These are phyloP conservation scores for Phytophthora meadii DNA, from an alignment of 352 stramenopile genomes.

Conservation along the genomic window DNA sequence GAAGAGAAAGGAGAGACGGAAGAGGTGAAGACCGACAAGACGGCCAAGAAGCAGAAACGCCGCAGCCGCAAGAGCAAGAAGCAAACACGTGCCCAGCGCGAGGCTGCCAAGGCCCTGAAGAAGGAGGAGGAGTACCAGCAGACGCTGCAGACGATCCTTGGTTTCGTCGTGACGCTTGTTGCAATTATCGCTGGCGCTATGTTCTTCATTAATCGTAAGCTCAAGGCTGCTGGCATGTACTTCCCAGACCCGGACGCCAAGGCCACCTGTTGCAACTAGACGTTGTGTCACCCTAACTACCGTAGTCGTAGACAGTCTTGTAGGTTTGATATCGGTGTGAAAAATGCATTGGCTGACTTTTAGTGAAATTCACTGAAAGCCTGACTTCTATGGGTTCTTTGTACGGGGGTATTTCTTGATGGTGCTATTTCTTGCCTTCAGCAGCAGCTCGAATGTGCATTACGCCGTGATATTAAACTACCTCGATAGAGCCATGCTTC, in stretches of 20 bases:
- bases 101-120: constrained; percentile 63
- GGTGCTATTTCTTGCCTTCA: constrained; percentile 19
- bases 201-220: constrained; percentile 86
- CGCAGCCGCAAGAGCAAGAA: constrained; percentile 77
- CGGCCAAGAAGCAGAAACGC: constrained; percentile 52
- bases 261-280: constrained; percentile 63
- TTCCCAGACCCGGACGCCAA: constrained; percentile 67
- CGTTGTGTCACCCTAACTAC: neutral
- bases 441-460: constrained; percentile 8
- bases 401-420: constrained; percentile 22
- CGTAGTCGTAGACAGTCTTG: constrained; percentile 21
- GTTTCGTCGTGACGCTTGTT: constrained; percentile 72
- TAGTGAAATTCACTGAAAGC: constrained; percentile 11
- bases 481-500: constrained; percentile 49
- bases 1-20: constrained; percentile 43
- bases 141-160: constrained; percentile 73
- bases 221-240: constrained; percentile 84
- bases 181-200: constrained; percentile 60
- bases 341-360: constrained; percentile 29
- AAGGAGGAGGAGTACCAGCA: constrained; percentile 73
- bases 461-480: constrained; percentile 27
- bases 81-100: constrained; percentile 57
- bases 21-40: constrained; percentile 37
- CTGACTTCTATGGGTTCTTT: constrained; percentile 20
- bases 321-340: constrained; percentile 15